phyloP scores from a whole-genome alignment of 345 rosid genomes.

The Citrus maxima region DNA sequence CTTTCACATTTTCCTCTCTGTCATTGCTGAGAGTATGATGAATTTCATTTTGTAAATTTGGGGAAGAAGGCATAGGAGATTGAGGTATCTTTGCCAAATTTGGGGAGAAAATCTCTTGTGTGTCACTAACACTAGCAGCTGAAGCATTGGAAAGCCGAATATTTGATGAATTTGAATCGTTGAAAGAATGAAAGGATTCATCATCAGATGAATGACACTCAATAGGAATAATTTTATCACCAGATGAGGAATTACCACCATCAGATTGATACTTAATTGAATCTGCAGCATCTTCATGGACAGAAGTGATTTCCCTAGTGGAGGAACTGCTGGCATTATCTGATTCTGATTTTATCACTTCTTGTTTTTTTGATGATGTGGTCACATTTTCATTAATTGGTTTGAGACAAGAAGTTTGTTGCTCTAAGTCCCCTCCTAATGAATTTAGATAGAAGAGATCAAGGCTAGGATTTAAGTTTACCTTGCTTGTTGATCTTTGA shows the following conservation, averaged over 20 bases:
- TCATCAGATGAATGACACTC: conserved; percentile 61
- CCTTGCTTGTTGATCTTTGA: conserved; percentile 51
- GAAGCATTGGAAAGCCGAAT: conserved; percentile 66
- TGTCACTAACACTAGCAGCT: conserved; percentile 36
- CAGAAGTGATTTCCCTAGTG: conserved; percentile 66
- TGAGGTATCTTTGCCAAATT: conserved; percentile 21
- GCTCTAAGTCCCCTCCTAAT: conserved; percentile 65
- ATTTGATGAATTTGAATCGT: conserved; percentile 49
- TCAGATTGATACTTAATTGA: conserved; percentile 38
- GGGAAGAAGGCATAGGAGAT: conserved; percentile 16
- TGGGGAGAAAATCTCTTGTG: conserved; percentile 30
- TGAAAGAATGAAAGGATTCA: conserved; percentile 83
- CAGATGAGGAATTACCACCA: conserved; percentile 30
- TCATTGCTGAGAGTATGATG: conserved; percentile 7
- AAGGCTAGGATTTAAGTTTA: conserved; percentile 56
- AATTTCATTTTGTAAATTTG: not conserved
- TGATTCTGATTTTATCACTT: conserved; percentile 31
- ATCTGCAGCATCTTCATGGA: conserved; percentile 37
- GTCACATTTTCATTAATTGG: conserved; percentile 22
- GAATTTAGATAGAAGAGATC: conserved; percentile 73
- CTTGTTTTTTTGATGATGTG: conserved; percentile 23
- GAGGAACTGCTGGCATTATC: conserved; percentile 55
- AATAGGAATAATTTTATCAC: conserved; percentile 28
- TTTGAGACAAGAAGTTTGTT: conserved; percentile 34
- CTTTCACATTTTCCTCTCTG: not conserved